phyloP scores from a whole-genome alignment of 352 stramenopile species.

The Globisporangium uncinulatum region DNA sequence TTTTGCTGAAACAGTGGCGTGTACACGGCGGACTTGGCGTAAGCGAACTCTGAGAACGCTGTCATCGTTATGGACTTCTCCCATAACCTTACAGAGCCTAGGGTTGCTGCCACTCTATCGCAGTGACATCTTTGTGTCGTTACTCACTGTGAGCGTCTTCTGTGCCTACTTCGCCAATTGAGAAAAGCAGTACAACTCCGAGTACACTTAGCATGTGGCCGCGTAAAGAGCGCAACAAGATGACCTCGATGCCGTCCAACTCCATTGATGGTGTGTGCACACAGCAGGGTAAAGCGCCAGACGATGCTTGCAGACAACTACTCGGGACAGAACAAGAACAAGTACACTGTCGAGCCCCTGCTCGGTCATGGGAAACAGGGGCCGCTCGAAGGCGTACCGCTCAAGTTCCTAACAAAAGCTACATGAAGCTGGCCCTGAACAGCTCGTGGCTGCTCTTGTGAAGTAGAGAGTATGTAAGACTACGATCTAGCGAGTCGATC shows the following conservation, averaged over 20 bases:
- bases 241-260: neutral
- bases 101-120: too few relatives aligned
- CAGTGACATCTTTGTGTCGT: too few relatives aligned
- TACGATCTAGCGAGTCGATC: too few relatives aligned
- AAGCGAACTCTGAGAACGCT: too few relatives aligned
- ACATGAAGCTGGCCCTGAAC: too few relatives aligned
- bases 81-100: too few relatives aligned
- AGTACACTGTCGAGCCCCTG: neutral
- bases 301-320: neutral
- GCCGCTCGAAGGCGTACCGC: neutral
- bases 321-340: neutral
- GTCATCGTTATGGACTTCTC: too few relatives aligned
- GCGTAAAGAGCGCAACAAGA: neutral
- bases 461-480: too few relatives aligned
- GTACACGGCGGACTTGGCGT: too few relatives aligned
- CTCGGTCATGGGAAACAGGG: neutral
- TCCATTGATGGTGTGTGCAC: neutral
- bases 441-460: too few relatives aligned
- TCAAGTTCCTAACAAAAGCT: too few relatives aligned
- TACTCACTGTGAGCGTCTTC: conserved; percentile 16
- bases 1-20: too few relatives aligned
- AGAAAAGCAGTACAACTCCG: conserved; percentile 9
- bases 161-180: conserved; percentile 12
- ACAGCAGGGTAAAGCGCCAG: neutral
- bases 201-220: conserved; percentile 5